Base-by-base conservation (phyloP, 495 filamentous ascomycete genomes). In the Choiromyces venosus region DNA sequence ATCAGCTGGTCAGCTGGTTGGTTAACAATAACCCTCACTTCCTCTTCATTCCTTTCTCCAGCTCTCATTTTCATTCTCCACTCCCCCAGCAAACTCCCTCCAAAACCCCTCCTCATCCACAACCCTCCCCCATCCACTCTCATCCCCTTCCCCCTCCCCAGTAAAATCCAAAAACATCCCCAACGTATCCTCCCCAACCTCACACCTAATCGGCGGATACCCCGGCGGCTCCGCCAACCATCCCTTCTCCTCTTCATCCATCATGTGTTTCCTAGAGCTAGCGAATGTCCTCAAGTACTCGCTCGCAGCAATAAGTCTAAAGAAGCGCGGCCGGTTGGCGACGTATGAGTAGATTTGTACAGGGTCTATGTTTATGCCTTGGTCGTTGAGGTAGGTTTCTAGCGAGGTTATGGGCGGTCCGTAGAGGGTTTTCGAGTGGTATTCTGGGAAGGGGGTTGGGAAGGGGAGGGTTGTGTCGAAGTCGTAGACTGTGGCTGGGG, bases 401-500 rank as follows among this genome's bases (percentile, higher is more conserved):
- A 69, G 65, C 71, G 44, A 73, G 19, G 37, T 7, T 44, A 64
- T 64, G 29, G 12, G 56, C 65, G 46, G 67, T 1, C 72, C 72
- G 25, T 68, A 56, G 61, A 76, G 66, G 5, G 77, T 79, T 65
- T 71, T 74, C 1, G 66, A 42, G 40, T 79, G 52, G 69, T 79
- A 79, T 37, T 29, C 40, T 40, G 71, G 56, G 33, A 72, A 72
- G 19, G 72, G 19, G 37, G 67, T 37, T 18, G 76, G 76, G 37
- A 79, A 79, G 29, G 77, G 76, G 46, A 80, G 75, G 0, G 33
- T n/a, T 1, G 79, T 81, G 44, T 81, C 79, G 10, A 81, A 74
- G 66, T 80, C 79, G 74, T 80, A 80, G 18, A 80, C 75, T 46
- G 38, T 74, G 6, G 77, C 66, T 33, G 42, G 65, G 37, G 65